Evolutionary conservation across 768 basidiomycete genomes (phyloP), one percentile per base, ranked within the genome.

Genomic region (Coprinopsis sp.): DNA sequence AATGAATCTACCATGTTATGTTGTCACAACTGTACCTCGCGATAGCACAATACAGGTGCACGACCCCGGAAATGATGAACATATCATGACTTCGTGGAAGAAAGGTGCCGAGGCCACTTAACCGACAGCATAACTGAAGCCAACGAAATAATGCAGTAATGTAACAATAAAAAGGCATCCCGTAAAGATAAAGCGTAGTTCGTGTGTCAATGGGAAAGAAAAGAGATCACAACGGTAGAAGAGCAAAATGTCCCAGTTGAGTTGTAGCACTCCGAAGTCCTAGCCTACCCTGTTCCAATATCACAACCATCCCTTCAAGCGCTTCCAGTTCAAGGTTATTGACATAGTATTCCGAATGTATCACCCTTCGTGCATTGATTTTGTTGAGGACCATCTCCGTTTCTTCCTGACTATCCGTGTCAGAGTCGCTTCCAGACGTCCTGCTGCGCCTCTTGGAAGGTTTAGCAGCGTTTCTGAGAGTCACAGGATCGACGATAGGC

Each of bases 301-400:
- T 70, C 34, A 82, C 74, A 16, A 77, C 78, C 51, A 71, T 78
- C 7, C 85, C 84, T 2, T 66, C 68, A 12, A 88, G 64, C 25
- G 72, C 68, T 55, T 89, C 87, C 34, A 71, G 62, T 62, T 89
- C 85, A 29, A 89, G 63, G 55, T 81, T 85, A 53, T 86, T 79
- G 46, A 84, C 70, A 13, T 67, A 68, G 57, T 82, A 84, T 62
- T 89, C 87, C 24, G 72, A 63, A 52, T 87, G 84, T 3, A 88
- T 74, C 41, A 88, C 69, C 30, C 79, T 73, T 19, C 86, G 71
- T 6, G 84, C 83, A 44, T 88, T 88, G 57, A 83, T 74, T 57
- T 85, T 83, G 49, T 80, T 71, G 33, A 82, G 62, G 36, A 85
- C 73, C 73, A 78, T 73, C 52, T 64, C 73, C 28, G 71, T 73